A percentile compares a stretch with the other conserved stretches of the same genome.
Conservation (phyloP, 371 early-diverging fungal genomes). For the Dentiscutata heterogama region DNA sequence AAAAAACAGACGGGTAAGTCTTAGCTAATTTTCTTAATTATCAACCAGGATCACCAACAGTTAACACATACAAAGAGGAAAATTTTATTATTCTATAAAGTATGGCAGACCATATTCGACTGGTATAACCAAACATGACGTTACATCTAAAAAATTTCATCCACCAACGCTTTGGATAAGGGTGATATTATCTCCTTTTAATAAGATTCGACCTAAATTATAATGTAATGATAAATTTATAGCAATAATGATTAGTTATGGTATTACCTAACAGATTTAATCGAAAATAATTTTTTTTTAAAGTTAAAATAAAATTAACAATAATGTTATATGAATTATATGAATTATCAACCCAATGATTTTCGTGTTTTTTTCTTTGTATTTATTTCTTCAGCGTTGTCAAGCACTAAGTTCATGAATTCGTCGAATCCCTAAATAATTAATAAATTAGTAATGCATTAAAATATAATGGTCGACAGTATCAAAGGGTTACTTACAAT, state of each 20-base stretch:
- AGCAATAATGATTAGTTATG: neutral
- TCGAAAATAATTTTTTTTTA: too few relatives aligned
- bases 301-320: neutral
- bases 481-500: constrained; percentile 58
- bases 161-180: constrained; percentile 59
- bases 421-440: constrained; percentile 93
- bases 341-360: constrained; percentile 58
- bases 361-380: constrained; percentile 80
- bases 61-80: too few relatives aligned
- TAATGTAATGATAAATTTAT: neutral
- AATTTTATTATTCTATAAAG: too few relatives aligned
- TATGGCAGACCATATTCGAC: too few relatives aligned
- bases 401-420: constrained; percentile 96
- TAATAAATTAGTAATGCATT: constrained; percentile 23
- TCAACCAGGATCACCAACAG: too few relatives aligned
- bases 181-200: constrained; percentile 93
- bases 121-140: too few relatives aligned
- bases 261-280: neutral
- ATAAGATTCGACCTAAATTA: constrained; percentile 80
- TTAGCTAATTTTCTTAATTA: too few relatives aligned
- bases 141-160: neutral
- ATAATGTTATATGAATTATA: neutral
- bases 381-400: constrained; percentile 87
- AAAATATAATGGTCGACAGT: neutral
- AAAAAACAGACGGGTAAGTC: too few relatives aligned